Base-by-base conservation (phyloP, 2,329 filamentous ascomycete genomes). In the Colletotrichum eremochloae region DNA sequence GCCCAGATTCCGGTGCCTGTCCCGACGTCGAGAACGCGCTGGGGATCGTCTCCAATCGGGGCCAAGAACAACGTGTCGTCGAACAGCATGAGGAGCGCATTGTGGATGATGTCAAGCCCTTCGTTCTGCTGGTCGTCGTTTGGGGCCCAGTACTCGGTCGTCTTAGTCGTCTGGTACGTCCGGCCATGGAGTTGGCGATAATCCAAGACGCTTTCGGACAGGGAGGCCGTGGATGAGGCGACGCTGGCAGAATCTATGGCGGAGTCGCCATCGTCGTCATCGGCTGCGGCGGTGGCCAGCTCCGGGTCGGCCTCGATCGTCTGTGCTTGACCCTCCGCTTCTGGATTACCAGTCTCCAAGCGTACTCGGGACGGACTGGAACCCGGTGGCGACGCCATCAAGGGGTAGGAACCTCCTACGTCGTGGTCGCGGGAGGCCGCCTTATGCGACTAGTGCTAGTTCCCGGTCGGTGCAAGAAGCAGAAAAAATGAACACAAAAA, bases 1-100 rank as follows among this genome's bases (percentile, higher is more conserved):
- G 15, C 83, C 87, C 86, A 88, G 70, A 87, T 85, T 1, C 87
- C 87, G 4, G 86, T 86, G n/a, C 88, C 88, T 12, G 87, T 89
- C 52, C 86, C 85, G 42, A 88, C 80, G 75, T 71, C 63, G 15
- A 66, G 63, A 0, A 66, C 71, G 48, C 75, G 67, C 5, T 72
- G 40, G 1, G 79, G 77, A 48, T 79, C 74, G 9, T 77, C 67
- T 14, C 75, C 74, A 2, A 84, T 77, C 9, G 83, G 83, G 3
- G 83, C 81, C 4, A 83, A 75, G 68, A 79, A 81, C 5, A 85
- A 78, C 36, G 79, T 77, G 15, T 81, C 80, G 24, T 78, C 78
- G 1, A 83, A 75, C n/a, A 80, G 72, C 40, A 83, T 67, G 5
- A 74, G n/a, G 40, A 73, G 38, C 1, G 60, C 62, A 18, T 73